Conservation (phyloP, 202 grass and related monocot genomes). For the Alloteropsis angusta region DNA sequence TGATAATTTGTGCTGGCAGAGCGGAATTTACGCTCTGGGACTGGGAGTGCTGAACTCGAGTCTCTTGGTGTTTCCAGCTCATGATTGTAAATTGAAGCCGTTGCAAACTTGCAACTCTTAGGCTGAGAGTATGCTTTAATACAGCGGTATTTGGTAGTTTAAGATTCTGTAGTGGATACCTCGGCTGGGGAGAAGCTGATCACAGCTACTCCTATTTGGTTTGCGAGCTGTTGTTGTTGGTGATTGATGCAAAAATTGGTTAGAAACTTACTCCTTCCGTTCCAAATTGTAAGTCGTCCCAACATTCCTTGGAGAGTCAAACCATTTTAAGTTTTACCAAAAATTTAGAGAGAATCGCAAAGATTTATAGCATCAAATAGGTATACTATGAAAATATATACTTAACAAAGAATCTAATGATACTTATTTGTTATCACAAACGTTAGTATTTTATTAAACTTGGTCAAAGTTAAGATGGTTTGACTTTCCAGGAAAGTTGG, state of each 20-base stretch:
- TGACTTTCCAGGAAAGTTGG: too few species aligned
- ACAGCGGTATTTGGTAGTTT: neutral
- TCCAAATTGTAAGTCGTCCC: too few species aligned
- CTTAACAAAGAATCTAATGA: too few species aligned
- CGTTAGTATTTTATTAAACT: too few species aligned
- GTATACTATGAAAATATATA: too few species aligned
- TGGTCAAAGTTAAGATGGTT: too few species aligned
- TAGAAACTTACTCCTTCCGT: too few species aligned
- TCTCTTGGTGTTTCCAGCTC: neutral
- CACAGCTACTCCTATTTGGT: neutral
- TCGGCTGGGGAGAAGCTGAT: neutral
- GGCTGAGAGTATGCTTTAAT: neutral
- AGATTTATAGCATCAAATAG: too few species aligned
- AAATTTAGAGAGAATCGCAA: too few species aligned
- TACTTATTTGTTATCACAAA: too few species aligned
- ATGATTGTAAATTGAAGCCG: neutral
- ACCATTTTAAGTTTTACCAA: too few species aligned
- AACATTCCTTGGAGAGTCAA: too few species aligned
- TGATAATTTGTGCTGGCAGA: neutral
- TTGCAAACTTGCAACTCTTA: neutral
- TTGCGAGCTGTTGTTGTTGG: neutral
- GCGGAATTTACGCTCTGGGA: neutral
- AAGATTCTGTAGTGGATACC: neutral
- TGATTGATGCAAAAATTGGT: neutral
- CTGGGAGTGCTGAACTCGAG: neutral